These are phyloP conservation scores for Trichoderma koningiopsis DNA, from an alignment of 2,329 filamentous ascomycete genomes.

Conservation along the genomic window DNA sequence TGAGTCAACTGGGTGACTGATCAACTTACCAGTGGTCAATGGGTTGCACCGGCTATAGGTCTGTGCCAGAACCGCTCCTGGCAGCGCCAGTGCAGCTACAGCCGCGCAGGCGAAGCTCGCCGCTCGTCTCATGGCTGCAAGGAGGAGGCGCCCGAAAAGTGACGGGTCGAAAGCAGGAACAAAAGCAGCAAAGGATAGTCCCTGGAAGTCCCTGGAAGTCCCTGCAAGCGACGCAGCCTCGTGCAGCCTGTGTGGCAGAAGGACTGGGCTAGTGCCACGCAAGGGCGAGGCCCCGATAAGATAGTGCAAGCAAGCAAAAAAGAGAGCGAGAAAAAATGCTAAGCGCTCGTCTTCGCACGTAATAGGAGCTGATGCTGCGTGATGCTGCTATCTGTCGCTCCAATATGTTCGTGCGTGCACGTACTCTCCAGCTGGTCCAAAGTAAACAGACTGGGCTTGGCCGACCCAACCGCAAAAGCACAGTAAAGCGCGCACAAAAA, in stretches of 20 bases:
- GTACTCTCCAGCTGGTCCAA: not conserved
- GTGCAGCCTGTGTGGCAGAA: conserved; percentile 1
- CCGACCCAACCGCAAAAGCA: not conserved
- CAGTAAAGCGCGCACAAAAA: not conserved
- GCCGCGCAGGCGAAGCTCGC: conserved; percentile 21
- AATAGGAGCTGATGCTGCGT: conserved; percentile 1
- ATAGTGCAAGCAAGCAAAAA: not conserved
- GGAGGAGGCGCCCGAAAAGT: not conserved
- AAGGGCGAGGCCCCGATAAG: conserved; percentile 4
- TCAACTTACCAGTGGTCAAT: conserved; percentile 39
- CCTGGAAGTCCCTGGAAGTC: not conserved
- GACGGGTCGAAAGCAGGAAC: not conserved
- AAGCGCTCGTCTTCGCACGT: not conserved
- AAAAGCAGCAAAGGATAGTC: not conserved
- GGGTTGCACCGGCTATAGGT: conserved; percentile 48
- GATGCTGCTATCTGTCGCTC: not conserved
- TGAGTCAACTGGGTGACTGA: not conserved
- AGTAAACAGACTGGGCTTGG: not conserved
- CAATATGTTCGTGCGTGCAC: not conserved
- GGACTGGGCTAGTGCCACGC: conserved; percentile 14
- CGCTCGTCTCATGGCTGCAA: conserved; percentile 25
- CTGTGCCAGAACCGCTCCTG: conserved; percentile 38
- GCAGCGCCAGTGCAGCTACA: conserved; percentile 26
- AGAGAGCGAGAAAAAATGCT: not conserved
- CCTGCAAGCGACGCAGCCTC: conserved; percentile 17